phyloP scores from a whole-genome alignment of 2,329 filamentous ascomycete genomes.

The Leptodontidium sp. region DNA sequence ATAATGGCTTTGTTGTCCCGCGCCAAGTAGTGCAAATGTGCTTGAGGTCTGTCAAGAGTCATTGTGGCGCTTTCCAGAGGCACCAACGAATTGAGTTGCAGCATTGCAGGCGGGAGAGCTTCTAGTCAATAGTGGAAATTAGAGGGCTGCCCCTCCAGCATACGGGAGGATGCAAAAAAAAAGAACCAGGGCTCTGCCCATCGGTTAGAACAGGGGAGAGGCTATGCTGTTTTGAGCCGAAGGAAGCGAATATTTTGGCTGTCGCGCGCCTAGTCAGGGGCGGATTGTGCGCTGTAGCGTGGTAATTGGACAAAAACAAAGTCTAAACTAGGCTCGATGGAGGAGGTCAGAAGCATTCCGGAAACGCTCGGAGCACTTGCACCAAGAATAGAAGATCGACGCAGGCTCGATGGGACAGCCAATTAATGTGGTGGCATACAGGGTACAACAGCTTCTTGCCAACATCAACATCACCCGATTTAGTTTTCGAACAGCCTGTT shows the following conservation, averaged over 20 bases:
- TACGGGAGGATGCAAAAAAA: background rate
- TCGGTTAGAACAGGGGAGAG: slow-evolving; percentile 2
- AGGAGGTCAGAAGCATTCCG: slow-evolving; percentile 15
- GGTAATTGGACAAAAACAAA: slow-evolving; percentile 13
- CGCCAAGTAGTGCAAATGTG: slow-evolving; percentile 3
- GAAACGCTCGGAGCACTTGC: background rate
- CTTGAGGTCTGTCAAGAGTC: background rate
- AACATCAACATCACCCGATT: background rate
- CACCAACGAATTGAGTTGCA: slow-evolving; percentile 10
- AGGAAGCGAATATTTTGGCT: slow-evolving; percentile 11
- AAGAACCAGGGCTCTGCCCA: slow-evolving; percentile 1
- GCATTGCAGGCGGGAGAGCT: slow-evolving; percentile 4
- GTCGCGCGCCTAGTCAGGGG: background rate
- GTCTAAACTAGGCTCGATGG: background rate
- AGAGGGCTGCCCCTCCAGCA: background rate
- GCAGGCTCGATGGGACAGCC: background rate
- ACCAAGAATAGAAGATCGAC: slow-evolving; percentile 6
- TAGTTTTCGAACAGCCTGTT: background rate
- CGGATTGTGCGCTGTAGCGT: background rate
- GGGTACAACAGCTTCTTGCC: background rate
- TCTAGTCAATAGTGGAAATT: background rate
- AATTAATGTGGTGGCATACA: background rate
- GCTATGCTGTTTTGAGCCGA: slow-evolving; percentile 6
- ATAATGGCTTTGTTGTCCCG: slow-evolving; percentile 6
- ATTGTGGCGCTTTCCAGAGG: slow-evolving; percentile 9